Conservation (phyloP, 2,329 filamentous ascomycete species). For the Penicillium sp. region DNA sequence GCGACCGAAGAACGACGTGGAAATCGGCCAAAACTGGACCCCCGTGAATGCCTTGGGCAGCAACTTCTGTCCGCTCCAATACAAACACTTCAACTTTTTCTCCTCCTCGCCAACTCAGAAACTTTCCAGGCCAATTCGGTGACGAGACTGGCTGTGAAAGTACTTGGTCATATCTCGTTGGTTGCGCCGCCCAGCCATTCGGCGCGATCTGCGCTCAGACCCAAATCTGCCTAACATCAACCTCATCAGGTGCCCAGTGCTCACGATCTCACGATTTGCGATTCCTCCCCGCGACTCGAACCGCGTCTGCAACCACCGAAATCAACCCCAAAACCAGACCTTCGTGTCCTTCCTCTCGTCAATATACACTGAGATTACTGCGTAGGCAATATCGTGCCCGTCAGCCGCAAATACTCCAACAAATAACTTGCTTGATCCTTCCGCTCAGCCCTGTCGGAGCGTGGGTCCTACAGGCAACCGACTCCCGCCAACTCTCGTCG, state of each 20-base stretch:
- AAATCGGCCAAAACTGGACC: neutral
- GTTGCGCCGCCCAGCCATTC: constrained; percentile 15
- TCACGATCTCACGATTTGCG: constrained; percentile 14
- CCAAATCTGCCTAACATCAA: constrained; percentile 28
- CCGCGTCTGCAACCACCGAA: neutral
- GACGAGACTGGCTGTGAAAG: constrained; percentile 16
- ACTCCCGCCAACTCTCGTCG: constrained; percentile 12
- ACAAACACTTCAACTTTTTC: constrained; percentile 28
- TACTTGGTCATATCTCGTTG: constrained; percentile 19
- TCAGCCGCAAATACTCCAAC: constrained; percentile 6
- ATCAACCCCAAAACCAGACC: neutral
- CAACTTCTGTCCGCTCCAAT: constrained; percentile 26
- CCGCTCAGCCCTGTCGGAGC: constrained; percentile 21
- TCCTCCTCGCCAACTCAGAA: constrained; percentile 20
- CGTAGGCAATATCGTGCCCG: constrained; percentile 9
- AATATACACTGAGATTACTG: neutral
- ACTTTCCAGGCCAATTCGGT: constrained; percentile 15
- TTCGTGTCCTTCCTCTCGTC: neutral
- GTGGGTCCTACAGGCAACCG: constrained; percentile 23
- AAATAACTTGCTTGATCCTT: constrained; percentile 10
- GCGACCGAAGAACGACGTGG: neutral
- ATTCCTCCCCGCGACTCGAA: constrained; percentile 11
- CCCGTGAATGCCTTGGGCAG: constrained; percentile 29
- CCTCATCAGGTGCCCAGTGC: constrained; percentile 33
- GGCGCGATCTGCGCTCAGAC: constrained; percentile 29